phyloP scores from a whole-genome alignment of 108 stramenopile genomes.

The Asterionellopsis glacialis region DNA sequence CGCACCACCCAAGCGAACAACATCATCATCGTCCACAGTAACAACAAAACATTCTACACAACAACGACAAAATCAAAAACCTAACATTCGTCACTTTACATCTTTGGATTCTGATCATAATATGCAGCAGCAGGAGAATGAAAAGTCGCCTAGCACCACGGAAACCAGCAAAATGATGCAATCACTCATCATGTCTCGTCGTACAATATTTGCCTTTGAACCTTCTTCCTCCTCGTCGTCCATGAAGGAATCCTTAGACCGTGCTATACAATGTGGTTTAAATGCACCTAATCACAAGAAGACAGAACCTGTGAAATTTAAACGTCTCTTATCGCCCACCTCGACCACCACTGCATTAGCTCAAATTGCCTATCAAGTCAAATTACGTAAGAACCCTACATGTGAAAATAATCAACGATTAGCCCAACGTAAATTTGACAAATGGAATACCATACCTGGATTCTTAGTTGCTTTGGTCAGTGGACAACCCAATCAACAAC shows the following conservation, averaged over 20 bases:
- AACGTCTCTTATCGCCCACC: slow-evolving; percentile 47
- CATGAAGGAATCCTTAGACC: slow-evolving; percentile 19
- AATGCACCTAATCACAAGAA: slow-evolving; percentile 65
- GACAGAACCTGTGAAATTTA: slow-evolving; percentile 65
- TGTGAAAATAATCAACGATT: slow-evolving; percentile 19
- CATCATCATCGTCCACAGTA: too few relatives aligned
- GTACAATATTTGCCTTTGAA: slow-evolving; percentile 26
- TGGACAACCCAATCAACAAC: slow-evolving; percentile 36
- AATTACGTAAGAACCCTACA: slow-evolving; percentile 12
- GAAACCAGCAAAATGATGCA: slow-evolving; percentile 13
- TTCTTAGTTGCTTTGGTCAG: slow-evolving; percentile 61
- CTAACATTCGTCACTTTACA: too few relatives aligned
- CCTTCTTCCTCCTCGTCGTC: slow-evolving; percentile 1
- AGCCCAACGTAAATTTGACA: slow-evolving; percentile 55
- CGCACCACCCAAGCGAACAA: too few relatives aligned
- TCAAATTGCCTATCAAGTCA: slow-evolving; percentile 61
- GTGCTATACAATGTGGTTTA: slow-evolving; percentile 54
- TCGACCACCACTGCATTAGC: slow-evolving; percentile 31
- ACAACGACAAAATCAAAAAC: too few relatives aligned
- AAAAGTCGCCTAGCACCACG: slow-evolving; percentile 1
- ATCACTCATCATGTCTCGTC: slow-evolving; percentile 21
- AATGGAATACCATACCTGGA: slow-evolving; percentile 63
- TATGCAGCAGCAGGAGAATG: slow-evolving; percentile 1
- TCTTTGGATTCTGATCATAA: background rate
- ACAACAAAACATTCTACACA: too few relatives aligned